These are phyloP conservation scores for Sporisorium graminicola DNA, from an alignment of 1,284 basidiomycete genomes.

Conservation along the genomic window DNA sequence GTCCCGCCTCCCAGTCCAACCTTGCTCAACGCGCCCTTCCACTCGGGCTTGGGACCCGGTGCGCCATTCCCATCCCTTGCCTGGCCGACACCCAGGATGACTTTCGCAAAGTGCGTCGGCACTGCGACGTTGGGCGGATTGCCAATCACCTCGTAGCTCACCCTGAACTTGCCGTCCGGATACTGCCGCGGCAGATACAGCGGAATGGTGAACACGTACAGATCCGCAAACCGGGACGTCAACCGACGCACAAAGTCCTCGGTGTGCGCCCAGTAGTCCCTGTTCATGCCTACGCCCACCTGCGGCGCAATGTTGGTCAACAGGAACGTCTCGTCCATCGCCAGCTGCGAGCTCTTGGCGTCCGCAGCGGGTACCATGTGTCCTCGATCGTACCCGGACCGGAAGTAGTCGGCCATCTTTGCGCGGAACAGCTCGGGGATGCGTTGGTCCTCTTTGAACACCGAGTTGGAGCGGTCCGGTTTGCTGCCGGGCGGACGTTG, in stretches of 20 bases:
- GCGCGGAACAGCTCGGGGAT: constrained; percentile 86
- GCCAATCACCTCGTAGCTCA: constrained; percentile 90
- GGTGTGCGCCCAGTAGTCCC: constrained; percentile 79
- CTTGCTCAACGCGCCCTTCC: constrained; percentile 19
- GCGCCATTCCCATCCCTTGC: constrained; percentile 11
- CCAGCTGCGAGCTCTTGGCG: constrained; percentile 87
- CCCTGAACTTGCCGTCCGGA: constrained; percentile 90
- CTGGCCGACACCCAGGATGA: constrained; percentile 77
- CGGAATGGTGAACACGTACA: constrained; percentile 97
- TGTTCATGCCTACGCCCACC: constrained; percentile 96
- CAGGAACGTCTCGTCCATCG: constrained; percentile 97
- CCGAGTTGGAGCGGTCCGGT: constrained; percentile 75
- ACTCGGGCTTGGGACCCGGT: constrained; percentile 27
- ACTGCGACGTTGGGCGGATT: constrained; percentile 89
- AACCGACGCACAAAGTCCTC: constrained; percentile 95
- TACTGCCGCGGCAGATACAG: constrained; percentile 91
- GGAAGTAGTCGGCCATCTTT: constrained; percentile 81
- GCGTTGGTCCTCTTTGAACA: constrained; percentile 85
- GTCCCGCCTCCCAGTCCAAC: constrained; percentile 24
- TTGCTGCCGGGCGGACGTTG: constrained; percentile 40
- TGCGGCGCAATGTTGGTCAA: constrained; percentile 97
- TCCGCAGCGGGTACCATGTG: constrained; percentile 99
- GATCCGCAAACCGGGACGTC: constrained; percentile 87
- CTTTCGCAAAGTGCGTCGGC: constrained; percentile 98
- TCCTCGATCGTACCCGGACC: constrained; percentile 91